Evolutionary conservation across 805 yeast genomes (phyloP), one percentile per base, ranked within the genome.

Genomic region (Lachancea dasiensis): DNA sequence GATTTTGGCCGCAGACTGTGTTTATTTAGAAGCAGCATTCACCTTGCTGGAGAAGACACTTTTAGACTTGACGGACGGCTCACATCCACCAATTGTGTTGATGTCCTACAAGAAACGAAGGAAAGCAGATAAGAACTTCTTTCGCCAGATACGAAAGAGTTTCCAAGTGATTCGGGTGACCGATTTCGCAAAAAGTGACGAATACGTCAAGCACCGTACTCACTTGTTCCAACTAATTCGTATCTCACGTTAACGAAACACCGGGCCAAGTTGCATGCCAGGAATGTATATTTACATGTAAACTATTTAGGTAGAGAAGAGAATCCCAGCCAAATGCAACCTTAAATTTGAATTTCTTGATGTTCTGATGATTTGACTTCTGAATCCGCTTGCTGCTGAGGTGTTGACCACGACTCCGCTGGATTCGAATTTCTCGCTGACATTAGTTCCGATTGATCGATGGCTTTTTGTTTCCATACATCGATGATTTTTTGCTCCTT

Each of bases 401-500:
- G 28, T 22, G 28, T 34, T n/a, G 38, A 24, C 61, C 60, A 58
- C n/a, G 61, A 46, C 26, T 50, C 60, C 2, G 60, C 45, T 22
- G 60, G 60, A 26, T 51, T 54, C 3, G 56, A 46, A 33, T 63
- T 56, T 44, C 63, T 72, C 22, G 84, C 83, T 40, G 69, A 67
- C 35, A 67, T 54, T 22, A 73, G 56, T 58, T 73, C 72, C 14
- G 94, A 79, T 47, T 72, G 72, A 54, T 75, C 79, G 22, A 68
- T 62, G 10, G 95, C 95, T 41, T 77, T 75, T 36, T 60, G 65
- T 49, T 75, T 77, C 95, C 96, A 90, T 44, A 72, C 67, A 41
- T 77, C 81, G 36, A 90, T 71, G 28, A 73, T 72, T 46, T 67
- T 67, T 57, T 82, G 84, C 65, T 90, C 98, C 49, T 71, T 69